Base-by-base conservation (phyloP, 2,329 filamentous ascomycete genomes). In the Hymenoscyphus scutula region DNA sequence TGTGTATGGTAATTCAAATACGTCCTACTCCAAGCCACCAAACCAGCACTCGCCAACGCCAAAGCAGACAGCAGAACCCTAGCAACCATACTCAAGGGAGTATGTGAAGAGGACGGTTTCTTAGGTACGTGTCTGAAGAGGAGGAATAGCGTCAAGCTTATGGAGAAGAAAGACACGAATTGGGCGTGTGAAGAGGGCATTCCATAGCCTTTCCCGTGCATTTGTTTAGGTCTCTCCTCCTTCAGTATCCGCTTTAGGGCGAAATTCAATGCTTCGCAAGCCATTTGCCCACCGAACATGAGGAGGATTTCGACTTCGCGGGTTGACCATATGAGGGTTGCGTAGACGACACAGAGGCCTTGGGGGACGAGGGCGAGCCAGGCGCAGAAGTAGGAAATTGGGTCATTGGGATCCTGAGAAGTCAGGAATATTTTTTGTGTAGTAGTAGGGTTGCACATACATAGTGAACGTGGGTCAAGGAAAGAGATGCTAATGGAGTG, bases 161-260 rank as follows among this genome's bases (percentile, higher is more conserved):
- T 79, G 62, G 91, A 89, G 83, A 97, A 98, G 80, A 92, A 99
- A 61, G 89, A 84, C 65, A 94, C 90, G 75, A 97, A 99, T 79
- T 99, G 95, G 8, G 95, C 90, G 78, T 99, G 95, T 41, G 93
- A 97, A 7, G 85, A 88, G 11, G 95, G 95, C 96, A 99, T 99
- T 70, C 95, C 96, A 74, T 99, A 99, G 67, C 95, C 95, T 76
- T 96, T 96, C 61, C 92, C 85, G 73, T 93, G 87, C 82, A 81
- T 89, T 85, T 89, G 89, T 66, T 82, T 84, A 30, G 95, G 95
- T 57, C 95, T 85, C 76, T 97, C 91, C 76, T 98, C 92, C 74
- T 94, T 95, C 75, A 99, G 94, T 66, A 92, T 81, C 29, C 95
- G 85, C 81, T 99, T 99, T 56, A 99, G 81, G 3, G 82, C 78